Percentiles rank a stretch among this genome's conserved stretches.
phyloP scores from a whole-genome alignment of 2,329 filamentous ascomycete genomes.

The Scedosporium boydii region DNA sequence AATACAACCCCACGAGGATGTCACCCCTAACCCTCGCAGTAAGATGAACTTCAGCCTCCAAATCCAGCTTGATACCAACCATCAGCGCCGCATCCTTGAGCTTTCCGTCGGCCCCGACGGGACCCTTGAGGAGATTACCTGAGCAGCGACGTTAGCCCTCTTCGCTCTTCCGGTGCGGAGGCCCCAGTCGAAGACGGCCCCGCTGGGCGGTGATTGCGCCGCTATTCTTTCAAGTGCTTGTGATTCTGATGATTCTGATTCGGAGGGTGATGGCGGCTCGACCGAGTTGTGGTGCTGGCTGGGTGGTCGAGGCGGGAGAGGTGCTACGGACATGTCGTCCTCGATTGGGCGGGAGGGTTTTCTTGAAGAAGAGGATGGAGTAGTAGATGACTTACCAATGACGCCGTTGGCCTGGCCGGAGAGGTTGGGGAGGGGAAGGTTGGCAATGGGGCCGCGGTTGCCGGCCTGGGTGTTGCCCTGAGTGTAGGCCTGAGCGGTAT shows the following conservation, averaged over 20 bases:
- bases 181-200: conserved; percentile 1
- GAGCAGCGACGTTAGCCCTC: background rate
- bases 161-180: background rate
- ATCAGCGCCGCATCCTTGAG: conserved; percentile 48
- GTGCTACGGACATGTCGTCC: background rate
- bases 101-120: conserved; percentile 46
- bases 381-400: conserved; percentile 14
- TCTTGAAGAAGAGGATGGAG: background rate
- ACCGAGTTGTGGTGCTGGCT: background rate
- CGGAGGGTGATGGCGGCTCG: background rate
- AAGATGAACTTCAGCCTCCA: conserved; percentile 53
- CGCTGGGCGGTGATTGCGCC: background rate
- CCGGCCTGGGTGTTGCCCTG: conserved; percentile 13
- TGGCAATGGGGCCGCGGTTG: conserved; percentile 18
- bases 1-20: conserved; percentile 50
- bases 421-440: conserved; percentile 24
- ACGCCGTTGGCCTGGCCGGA: conserved; percentile 23
- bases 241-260: background rate
- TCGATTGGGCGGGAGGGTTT: background rate
- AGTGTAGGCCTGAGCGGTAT: conserved; percentile 15
- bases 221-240: background rate
- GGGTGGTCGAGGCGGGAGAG: background rate
- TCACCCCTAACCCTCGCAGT: conserved; percentile 52
- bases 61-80: conserved; percentile 53
- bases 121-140: conserved; percentile 47